Evolutionary conservation across 768 basidiomycete genomes (phyloP).

Genomic region (Inosperma sp.): DNA sequence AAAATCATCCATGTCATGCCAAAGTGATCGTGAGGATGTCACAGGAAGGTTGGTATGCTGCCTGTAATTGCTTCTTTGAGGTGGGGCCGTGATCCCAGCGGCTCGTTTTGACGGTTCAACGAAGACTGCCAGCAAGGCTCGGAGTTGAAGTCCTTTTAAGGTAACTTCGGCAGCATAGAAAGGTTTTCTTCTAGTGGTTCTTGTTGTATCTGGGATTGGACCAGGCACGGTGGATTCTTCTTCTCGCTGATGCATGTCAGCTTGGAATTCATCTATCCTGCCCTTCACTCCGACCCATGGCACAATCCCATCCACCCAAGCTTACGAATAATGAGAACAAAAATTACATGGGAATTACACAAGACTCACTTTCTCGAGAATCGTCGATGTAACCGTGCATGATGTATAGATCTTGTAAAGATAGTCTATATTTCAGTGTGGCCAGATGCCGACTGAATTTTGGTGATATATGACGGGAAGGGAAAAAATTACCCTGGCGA

Average conservation of each 20-base stretch:
- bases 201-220: conserved; percentile 51
- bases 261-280: conserved; percentile 73
- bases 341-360: not conserved
- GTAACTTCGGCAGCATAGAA: conserved; percentile 87
- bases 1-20: conserved; percentile 82
- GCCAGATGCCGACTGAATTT: conserved; percentile 87
- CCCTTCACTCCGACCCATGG: conserved; percentile 85
- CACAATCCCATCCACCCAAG: conserved; percentile 76
- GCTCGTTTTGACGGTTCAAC: conserved; percentile 61
- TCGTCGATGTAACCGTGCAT: conserved; percentile 87
- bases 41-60: conserved; percentile 41
- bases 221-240: conserved; percentile 67
- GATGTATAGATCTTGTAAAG: conserved; percentile 72
- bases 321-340: conserved; percentile 27
- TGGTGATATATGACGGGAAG: conserved; percentile 64
- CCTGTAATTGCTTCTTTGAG: conserved; percentile 46
- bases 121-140: conserved; percentile 76
- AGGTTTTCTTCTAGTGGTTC: conserved; percentile 67
- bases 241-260: conserved; percentile 89
- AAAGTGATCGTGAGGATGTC: conserved; percentile 46
- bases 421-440: conserved; percentile 86
- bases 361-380: conserved; percentile 50
- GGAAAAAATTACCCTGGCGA: conserved; percentile 82
- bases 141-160: conserved; percentile 69
- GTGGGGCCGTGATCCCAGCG: conserved; percentile 45